A percentile compares a stretch with the other conserved stretches of the same genome.
Evolutionary conservation across 208 protist species (phyloP).

Genomic region (Phytomonas sp.): DNA sequence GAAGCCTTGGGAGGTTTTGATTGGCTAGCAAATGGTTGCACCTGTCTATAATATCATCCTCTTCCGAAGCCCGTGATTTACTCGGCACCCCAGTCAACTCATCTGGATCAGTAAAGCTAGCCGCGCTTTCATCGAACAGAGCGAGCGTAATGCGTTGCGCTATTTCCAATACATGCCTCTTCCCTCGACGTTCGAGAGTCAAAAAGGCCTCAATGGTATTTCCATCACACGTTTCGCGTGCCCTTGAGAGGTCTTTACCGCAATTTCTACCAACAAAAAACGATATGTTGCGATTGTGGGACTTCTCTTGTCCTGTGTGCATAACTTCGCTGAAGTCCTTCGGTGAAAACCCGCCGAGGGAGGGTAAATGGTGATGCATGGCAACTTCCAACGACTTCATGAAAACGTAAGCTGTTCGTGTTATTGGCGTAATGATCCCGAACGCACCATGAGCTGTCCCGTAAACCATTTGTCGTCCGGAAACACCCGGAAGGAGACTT

Average conservation of each 20-base stretch:
- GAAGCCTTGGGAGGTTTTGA: neutral
- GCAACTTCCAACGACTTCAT: conserved; percentile 41
- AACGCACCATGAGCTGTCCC: conserved; percentile 64
- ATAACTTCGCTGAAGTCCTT: conserved; percentile 37
- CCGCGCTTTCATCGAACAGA: neutral
- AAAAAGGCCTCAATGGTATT: conserved; percentile 44
- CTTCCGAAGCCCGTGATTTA: neutral
- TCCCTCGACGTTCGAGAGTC: conserved; percentile 5
- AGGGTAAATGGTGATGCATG: conserved; percentile 12
- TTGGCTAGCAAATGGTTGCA: conserved; percentile 9
- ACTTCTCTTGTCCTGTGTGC: conserved; percentile 38
- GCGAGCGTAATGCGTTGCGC: conserved; percentile 3
- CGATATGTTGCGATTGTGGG: conserved; percentile 28
- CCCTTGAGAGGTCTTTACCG: too few species aligned
- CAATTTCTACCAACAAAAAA: conserved; percentile 13
- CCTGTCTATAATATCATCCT: neutral
- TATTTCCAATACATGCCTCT: conserved; percentile 14
- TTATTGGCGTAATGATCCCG: conserved; percentile 59
- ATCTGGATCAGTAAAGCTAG: neutral
- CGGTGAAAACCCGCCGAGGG: conserved; percentile 33
- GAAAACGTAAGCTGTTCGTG: conserved; percentile 35
- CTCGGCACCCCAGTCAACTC: neutral
- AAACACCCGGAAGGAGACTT: conserved; percentile 29
- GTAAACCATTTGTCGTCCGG: conserved; percentile 52
- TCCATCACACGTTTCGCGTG: conserved; percentile 18